Evolutionary conservation across 73 alveolate genomes (phyloP).

Genomic region (Effrenium voratum): DNA sequence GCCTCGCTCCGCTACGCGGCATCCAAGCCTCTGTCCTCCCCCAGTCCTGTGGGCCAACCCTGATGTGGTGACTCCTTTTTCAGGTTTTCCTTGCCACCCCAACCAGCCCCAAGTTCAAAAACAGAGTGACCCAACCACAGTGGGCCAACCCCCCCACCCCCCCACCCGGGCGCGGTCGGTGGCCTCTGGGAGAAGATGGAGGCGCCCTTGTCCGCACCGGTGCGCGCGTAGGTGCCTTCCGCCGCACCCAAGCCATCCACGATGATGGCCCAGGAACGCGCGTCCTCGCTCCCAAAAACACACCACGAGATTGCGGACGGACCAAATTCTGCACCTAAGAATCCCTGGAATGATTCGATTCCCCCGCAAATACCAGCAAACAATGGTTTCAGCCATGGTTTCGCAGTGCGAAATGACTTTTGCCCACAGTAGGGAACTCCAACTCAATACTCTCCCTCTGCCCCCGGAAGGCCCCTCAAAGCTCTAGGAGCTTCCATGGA

Average conservation of each 20-base stretch:
- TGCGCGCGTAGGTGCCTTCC: slow-evolving; percentile 76
- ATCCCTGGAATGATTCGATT: too few species aligned
- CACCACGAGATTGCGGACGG: too few species aligned
- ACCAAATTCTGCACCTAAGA: too few species aligned
- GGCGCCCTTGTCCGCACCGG: slow-evolving; percentile 76
- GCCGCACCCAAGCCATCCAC: slow-evolving; percentile 38
- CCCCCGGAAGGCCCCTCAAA: too few species aligned
- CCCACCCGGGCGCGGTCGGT: too few species aligned
- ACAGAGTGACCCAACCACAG: neutral
- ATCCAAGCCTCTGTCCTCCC: neutral
- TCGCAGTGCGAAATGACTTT: too few species aligned
- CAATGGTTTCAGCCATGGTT: too few species aligned
- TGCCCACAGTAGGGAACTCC: too few species aligned
- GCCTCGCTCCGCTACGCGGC: neutral
- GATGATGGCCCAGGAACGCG: slow-evolving; percentile 48
- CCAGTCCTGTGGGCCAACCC: neutral
- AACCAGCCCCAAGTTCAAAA: neutral
- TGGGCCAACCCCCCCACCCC: neutral
- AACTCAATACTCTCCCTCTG: too few species aligned
- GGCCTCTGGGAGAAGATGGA: slow-evolving; percentile 36
- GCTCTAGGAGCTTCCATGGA: too few species aligned
- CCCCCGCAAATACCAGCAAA: too few species aligned
- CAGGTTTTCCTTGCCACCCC: neutral
- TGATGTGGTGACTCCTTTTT: neutral
- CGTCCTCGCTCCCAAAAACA: neutral